These are phyloP conservation scores for Chalaropsis ovoidea DNA, from an alignment of 2,329 filamentous ascomycete species.

Conservation along the genomic window DNA sequence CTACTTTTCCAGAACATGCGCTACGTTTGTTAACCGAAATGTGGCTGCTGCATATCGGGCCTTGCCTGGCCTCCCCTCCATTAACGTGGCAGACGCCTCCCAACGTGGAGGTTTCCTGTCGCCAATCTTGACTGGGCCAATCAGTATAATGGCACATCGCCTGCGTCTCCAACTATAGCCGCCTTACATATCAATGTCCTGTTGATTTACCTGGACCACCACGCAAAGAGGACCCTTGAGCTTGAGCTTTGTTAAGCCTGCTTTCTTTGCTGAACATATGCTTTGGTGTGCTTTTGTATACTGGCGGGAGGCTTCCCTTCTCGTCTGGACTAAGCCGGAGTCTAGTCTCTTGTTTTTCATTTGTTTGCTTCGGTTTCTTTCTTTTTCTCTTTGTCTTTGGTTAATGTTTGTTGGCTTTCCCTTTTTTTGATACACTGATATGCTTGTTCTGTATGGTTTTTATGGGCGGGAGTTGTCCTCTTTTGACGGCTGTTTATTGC, in stretches of 20 bases:
- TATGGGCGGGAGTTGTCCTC: slow-evolving; percentile 2
- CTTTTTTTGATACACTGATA: slow-evolving; percentile 16
- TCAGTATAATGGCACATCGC: not conserved
- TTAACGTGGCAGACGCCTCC: slow-evolving; percentile 9
- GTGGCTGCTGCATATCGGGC: slow-evolving; percentile 9
- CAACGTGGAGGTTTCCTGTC: slow-evolving; percentile 1
- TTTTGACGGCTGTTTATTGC: slow-evolving; percentile 11
- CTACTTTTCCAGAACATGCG: not conserved
- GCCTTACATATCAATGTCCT: not conserved
- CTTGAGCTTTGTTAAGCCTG: not conserved
- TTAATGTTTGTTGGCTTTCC: slow-evolving; percentile 4
- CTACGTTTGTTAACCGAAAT: slow-evolving; percentile 2
- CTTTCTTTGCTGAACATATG: not conserved
- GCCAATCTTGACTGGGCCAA: not conserved
- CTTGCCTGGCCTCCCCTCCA: not conserved
- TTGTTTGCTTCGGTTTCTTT: slow-evolving; percentile 11
- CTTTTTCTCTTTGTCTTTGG: slow-evolving; percentile 13
- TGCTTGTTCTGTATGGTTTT: slow-evolving; percentile 13
- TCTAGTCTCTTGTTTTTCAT: not conserved
- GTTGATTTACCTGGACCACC: not conserved
- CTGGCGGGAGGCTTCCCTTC: not conserved
- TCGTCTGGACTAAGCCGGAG: not conserved
- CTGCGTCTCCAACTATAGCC: not conserved
- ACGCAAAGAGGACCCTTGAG: not conserved
- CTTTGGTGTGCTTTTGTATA: not conserved